Conservation (phyloP, 23 red algal genomes). For the Agarophyton chilense region DNA sequence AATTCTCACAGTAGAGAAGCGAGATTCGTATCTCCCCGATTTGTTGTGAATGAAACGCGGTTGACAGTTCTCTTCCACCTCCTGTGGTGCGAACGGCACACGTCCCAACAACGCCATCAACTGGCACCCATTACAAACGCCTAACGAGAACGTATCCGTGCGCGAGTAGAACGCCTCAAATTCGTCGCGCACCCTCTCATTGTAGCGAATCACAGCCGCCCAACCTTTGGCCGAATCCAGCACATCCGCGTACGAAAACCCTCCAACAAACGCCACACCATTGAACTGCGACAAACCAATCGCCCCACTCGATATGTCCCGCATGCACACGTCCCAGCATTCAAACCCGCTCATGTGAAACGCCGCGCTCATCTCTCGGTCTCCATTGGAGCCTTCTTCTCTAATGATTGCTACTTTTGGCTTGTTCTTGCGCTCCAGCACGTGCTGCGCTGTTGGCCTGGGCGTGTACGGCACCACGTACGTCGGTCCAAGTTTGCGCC, state of each 20-base stretch:
- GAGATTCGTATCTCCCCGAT: slow-evolving; percentile 83
- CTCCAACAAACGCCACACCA: slow-evolving; percentile 92
- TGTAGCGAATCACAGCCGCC: slow-evolving; percentile 92
- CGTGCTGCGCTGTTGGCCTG: slow-evolving; percentile 16
- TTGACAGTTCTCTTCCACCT: slow-evolving; percentile 29
- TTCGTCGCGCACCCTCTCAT: slow-evolving; percentile 52
- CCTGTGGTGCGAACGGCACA: slow-evolving; percentile 67
- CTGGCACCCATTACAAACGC: slow-evolving; percentile 99
- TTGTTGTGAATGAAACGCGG: slow-evolving; percentile 92
- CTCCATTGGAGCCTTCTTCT: slow-evolving; percentile 98
- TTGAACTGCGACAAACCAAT: slow-evolving; percentile 77
- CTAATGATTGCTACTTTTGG: slow-evolving; percentile 89
- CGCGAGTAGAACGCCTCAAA: slow-evolving; percentile 86
- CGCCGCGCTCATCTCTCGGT: slow-evolving; percentile 94
- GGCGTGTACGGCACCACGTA: slow-evolving; percentile 67
- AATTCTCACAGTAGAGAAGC: slow-evolving; percentile 76
- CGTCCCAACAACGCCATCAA: slow-evolving; percentile 95
- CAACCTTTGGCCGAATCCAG: slow-evolving; percentile 98
- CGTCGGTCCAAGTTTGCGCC: slow-evolving; percentile 24
- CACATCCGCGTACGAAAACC: slow-evolving; percentile 98
- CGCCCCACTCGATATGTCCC: slow-evolving; percentile 65
- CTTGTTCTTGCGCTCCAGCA: slow-evolving; percentile 8
- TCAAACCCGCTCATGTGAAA: slow-evolving; percentile 96
- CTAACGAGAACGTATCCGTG: slow-evolving; percentile 93
- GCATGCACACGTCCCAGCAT: slow-evolving; percentile 81